Evolutionary conservation across 202 grass and related monocot genomes (phyloP).

Genomic region (Schoenoplectus tabernaemontani): DNA sequence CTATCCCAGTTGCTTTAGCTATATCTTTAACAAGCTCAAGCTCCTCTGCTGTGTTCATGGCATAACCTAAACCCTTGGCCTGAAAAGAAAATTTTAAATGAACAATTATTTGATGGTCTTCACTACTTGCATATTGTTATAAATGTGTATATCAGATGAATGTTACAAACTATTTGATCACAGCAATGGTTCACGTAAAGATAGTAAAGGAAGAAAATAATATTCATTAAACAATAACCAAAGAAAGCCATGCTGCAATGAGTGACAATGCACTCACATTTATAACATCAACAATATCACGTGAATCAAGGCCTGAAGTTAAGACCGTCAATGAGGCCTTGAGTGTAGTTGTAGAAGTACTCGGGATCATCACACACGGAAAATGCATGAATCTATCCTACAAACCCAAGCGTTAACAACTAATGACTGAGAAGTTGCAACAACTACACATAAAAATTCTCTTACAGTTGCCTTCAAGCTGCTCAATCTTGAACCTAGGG

Average conservation of each 20-base stretch:
- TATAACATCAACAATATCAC: conserved; percentile 69
- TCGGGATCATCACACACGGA: conserved; percentile 84
- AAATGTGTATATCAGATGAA: background rate
- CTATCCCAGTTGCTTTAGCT: conserved; percentile 66
- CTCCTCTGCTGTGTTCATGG: conserved; percentile 83
- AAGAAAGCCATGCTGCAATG: background rate
- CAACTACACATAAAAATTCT: conserved; percentile 18
- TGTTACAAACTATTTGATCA: background rate
- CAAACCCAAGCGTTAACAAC: conserved; percentile 22
- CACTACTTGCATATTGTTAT: background rate
- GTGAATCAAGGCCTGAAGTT: conserved; percentile 56
- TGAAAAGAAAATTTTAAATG: conserved; percentile 30
- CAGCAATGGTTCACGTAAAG: background rate
- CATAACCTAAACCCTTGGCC: conserved; percentile 94
- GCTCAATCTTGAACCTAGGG: conserved; percentile 79
- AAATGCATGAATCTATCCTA: conserved; percentile 76
- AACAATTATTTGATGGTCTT: background rate
- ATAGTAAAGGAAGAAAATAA: background rate
- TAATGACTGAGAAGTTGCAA: conserved; percentile 29
- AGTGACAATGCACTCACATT: conserved; percentile 41
- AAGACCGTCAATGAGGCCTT: conserved; percentile 90
- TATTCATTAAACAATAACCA: background rate
- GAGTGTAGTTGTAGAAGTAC: conserved; percentile 76
- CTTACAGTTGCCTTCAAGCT: conserved; percentile 82
- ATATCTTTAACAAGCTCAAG: conserved; percentile 87